These are phyloP conservation scores for Eutypella sp. DNA, from an alignment of 2,329 filamentous ascomycete species.

Conservation along the genomic window DNA sequence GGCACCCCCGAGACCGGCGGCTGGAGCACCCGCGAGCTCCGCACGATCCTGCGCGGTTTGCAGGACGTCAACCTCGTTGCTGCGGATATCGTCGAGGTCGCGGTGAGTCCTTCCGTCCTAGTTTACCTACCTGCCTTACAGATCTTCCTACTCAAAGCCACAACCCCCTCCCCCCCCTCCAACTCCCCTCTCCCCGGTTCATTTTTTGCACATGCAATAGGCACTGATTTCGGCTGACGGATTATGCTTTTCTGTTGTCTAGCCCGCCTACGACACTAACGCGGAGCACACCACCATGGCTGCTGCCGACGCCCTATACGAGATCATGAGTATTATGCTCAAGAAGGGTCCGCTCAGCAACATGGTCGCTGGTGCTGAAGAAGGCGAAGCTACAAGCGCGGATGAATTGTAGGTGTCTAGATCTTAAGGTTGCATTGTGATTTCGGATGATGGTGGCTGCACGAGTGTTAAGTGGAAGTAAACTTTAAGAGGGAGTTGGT, in stretches of 20 bases:
- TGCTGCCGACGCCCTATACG: conserved; percentile 59
- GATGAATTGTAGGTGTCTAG: no score
- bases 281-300: conserved; percentile 56
- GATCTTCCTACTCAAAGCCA: neutral
- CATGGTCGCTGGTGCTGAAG: no score
- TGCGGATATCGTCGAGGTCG: conserved; percentile 70
- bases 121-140: neutral
- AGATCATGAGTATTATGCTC: conserved; percentile 70
- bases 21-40: conserved; percentile 68
- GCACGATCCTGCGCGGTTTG: conserved; percentile 65
- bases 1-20: conserved; percentile 73
- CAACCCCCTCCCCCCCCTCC: neutral
- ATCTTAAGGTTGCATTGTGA: no score
- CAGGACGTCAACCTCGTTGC: conserved; percentile 65
- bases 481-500: no score
- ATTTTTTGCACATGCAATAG: no score
- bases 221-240: neutral
- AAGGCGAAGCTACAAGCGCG: no score
- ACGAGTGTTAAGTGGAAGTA: no score
- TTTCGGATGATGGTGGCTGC: no score
- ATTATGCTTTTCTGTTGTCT: neutral
- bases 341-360: conserved; percentile 58
- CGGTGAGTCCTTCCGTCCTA: conserved; percentile 31
- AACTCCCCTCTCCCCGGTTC: no score
- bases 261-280: conserved; percentile 59